phyloP scores from a whole-genome alignment of 495 filamentous ascomycete species.

The Penicillium coffeae region DNA sequence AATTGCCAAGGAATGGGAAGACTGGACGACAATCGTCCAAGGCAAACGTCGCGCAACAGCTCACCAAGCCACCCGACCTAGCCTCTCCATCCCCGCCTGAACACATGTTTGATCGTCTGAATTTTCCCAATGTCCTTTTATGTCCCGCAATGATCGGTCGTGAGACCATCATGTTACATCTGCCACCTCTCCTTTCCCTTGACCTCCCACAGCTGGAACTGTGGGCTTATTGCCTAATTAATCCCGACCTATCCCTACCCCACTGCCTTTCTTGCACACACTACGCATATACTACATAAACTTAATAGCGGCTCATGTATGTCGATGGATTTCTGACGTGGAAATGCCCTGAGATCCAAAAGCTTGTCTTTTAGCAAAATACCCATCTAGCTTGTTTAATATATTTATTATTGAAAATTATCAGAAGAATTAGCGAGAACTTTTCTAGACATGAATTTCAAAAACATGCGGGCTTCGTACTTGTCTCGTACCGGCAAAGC shows the following conservation, averaged over 20 bases:
- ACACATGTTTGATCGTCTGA: constrained; percentile 1
- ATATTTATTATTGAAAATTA: background rate
- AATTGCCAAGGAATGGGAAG: constrained; percentile 91
- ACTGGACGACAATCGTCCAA: constrained; percentile 70
- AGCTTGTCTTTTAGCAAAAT: constrained; percentile 27
- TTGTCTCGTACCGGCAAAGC: background rate
- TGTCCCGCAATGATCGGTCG: constrained; percentile 1
- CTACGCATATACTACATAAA: constrained; percentile 13
- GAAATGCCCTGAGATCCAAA: constrained; percentile 19
- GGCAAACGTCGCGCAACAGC: constrained; percentile 41
- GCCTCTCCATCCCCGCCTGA: constrained; percentile 18
- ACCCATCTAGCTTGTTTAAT: constrained; percentile 19
- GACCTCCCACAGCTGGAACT: constrained; percentile 25
- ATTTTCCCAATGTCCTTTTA: constrained; percentile 1
- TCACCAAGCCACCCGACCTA: constrained; percentile 15
- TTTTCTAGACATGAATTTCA: background rate
- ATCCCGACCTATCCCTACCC: constrained; percentile 1
- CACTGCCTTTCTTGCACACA: background rate
- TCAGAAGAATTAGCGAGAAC: background rate
- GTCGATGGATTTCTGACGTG: constrained; percentile 21
- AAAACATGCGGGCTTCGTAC: too few relatives aligned
- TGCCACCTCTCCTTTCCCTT: constrained; percentile 11
- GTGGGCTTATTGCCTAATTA: constrained; percentile 11
- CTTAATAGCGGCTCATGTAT: constrained; percentile 23
- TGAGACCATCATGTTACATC: background rate